Percentiles rank a stretch among this genome's conserved stretches.
phyloP scores from a whole-genome alignment of 164 flowering plant genomes.

The Tetracentron sinense region DNA sequence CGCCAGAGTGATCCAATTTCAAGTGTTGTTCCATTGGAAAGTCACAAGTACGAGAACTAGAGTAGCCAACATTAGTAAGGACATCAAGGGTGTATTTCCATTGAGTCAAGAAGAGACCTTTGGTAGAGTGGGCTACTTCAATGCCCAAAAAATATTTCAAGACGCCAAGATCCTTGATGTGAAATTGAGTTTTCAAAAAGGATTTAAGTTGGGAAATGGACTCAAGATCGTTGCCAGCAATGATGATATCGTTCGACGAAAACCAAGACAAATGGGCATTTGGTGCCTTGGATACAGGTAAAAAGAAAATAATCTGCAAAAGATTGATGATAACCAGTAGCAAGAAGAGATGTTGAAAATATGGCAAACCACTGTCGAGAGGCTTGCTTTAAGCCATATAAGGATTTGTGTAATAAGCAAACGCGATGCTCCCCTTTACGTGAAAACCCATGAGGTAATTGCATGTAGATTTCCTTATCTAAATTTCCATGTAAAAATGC shows the following conservation, averaged over 20 bases:
- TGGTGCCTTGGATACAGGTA: not conserved
- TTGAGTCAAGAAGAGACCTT: not conserved
- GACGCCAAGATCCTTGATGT: not conserved
- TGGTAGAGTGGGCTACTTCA: not conserved
- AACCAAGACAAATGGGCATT: not conserved
- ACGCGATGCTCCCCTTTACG: not conserved
- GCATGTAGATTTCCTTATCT: not conserved
- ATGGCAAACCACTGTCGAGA: constrained; percentile 7
- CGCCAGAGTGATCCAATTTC: not conserved
- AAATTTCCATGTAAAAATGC: not conserved
- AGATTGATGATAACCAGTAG: not conserved
- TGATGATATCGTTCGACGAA: not conserved
- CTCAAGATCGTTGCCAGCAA: not conserved
- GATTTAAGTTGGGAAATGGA: not conserved
- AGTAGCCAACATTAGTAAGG: not conserved
- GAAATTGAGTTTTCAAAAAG: not conserved
- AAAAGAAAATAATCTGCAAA: not conserved
- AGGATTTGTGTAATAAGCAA: not conserved
- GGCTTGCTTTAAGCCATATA: constrained; percentile 15
- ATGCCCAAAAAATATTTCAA: constrained; percentile 1
- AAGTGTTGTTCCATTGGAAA: constrained; percentile 5
- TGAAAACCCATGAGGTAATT: not conserved
- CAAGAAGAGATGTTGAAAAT: not conserved
- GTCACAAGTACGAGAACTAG: not conserved
- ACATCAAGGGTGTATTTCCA: not conserved